phyloP scores from a whole-genome alignment of 345 rosid genomes.

The Kernera saxatilis region DNA sequence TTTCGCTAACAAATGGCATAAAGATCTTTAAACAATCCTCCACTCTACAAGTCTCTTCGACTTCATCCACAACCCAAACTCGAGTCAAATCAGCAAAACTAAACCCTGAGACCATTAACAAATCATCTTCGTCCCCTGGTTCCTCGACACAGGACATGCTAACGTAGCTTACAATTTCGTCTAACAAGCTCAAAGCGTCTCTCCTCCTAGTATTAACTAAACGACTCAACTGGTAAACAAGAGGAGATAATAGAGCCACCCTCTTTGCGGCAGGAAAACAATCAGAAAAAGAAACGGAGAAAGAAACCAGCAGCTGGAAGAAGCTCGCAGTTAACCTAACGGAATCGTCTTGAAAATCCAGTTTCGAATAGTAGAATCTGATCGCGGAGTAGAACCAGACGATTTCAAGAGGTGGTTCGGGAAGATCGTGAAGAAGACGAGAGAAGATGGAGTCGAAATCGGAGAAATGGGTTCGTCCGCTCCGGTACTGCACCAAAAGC shows the following conservation, averaged over 20 bases:
- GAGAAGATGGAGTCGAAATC: slow-evolving; percentile 56
- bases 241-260: slow-evolving; percentile 57
- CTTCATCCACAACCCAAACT: slow-evolving; percentile 56
- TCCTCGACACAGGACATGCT: slow-evolving; percentile 31
- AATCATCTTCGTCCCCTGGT: slow-evolving; percentile 26
- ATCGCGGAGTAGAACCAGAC: slow-evolving; percentile 71
- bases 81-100: slow-evolving; percentile 46
- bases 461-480: slow-evolving; percentile 55
- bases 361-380: slow-evolving; percentile 39
- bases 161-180: slow-evolving; percentile 46
- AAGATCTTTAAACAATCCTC: slow-evolving; percentile 44
- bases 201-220: slow-evolving; percentile 18
- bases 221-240: slow-evolving; percentile 44
- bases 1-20: slow-evolving; percentile 44
- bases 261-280: slow-evolving; percentile 38
- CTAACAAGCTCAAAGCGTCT: slow-evolving; percentile 51
- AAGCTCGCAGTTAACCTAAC: slow-evolving; percentile 31
- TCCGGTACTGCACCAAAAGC: slow-evolving; percentile 39
- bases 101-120: slow-evolving; percentile 31
- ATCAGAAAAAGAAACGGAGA: slow-evolving; percentile 46
- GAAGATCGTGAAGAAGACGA: slow-evolving; percentile 43
- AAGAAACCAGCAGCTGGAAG: slow-evolving; percentile 56
- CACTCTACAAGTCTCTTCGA: slow-evolving; percentile 24
- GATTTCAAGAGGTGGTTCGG: slow-evolving; percentile 60
- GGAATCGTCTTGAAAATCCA: slow-evolving; percentile 15